phyloP scores from a whole-genome alignment of 1,284 basidiomycete genomes.

The Bondarzewia mesenterica region DNA sequence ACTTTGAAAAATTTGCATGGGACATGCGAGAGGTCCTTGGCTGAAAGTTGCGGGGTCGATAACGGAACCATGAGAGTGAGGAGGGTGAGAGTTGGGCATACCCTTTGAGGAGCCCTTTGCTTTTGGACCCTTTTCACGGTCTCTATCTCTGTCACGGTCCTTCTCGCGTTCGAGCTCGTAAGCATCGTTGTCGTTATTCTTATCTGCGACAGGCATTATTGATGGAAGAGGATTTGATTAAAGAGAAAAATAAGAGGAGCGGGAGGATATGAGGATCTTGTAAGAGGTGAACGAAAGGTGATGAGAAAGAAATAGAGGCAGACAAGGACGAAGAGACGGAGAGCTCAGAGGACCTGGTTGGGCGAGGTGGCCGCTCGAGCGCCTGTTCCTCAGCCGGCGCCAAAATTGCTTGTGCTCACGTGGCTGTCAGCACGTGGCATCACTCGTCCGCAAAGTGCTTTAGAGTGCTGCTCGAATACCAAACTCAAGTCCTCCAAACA shows the following conservation, averaged over 20 bases:
- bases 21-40: slow-evolving; percentile 91
- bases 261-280: not conserved
- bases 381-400: not conserved
- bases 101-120: slow-evolving; percentile 28
- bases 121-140: slow-evolving; percentile 25
- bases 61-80: not conserved
- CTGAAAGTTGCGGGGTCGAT: slow-evolving; percentile 23
- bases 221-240: not conserved
- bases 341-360: slow-evolving; percentile 6
- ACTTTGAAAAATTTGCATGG: slow-evolving; percentile 98
- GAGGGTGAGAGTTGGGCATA: slow-evolving; percentile 15
- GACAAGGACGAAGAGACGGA: not conserved
- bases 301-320: not conserved
- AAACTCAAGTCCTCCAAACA: too few species aligned
- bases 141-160: slow-evolving; percentile 27
- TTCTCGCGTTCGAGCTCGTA: slow-evolving; percentile 21
- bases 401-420: too few species aligned
- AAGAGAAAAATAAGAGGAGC: slow-evolving; percentile 2
- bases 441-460: too few species aligned
- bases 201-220: slow-evolving; percentile 24
- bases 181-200: slow-evolving; percentile 21
- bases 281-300: not conserved
- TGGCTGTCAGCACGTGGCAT: not conserved
- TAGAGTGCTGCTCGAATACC: too few species aligned
- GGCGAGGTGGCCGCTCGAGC: slow-evolving; percentile 5